Evolutionary conservation across 192 early-diverging fungal species (phyloP).

Genomic region (Linnemannia zychae): DNA sequence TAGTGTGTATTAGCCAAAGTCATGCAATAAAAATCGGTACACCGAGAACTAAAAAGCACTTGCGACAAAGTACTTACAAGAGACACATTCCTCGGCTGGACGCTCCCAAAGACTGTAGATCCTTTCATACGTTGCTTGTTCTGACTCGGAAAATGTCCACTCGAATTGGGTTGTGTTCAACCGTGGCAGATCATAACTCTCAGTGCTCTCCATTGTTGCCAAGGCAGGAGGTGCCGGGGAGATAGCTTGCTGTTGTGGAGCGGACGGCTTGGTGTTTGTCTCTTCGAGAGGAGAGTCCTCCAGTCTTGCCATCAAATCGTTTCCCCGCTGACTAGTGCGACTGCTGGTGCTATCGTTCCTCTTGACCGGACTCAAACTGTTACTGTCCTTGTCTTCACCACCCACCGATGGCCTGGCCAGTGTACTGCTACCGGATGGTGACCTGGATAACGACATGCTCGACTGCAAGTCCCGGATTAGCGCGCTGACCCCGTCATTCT

Average conservation of each 20-base stretch:
- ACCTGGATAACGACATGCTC: conserved; percentile 21
- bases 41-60: too few relatives aligned
- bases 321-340: conserved; percentile 7
- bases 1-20: not conserved
- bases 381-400: not conserved
- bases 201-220: not conserved
- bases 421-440: conserved; percentile 17
- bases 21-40: too few relatives aligned
- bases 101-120: conserved; percentile 55
- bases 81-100: conserved; percentile 48
- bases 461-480: conserved; percentile 48
- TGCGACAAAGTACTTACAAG: conserved; percentile 12
- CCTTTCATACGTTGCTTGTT: conserved; percentile 35
- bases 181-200: conserved; percentile 22
- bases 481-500: conserved; percentile 29
- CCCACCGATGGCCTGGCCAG: not conserved
- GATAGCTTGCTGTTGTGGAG: not conserved
- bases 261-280: not conserved
- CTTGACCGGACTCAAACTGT: not conserved
- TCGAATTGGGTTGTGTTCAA: conserved; percentile 42
- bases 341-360: conserved; percentile 43
- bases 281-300: not conserved
- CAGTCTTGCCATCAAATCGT: not conserved
- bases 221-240: not conserved
- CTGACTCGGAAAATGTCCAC: conserved; percentile 51